Evolutionary conservation across 202 grass and related monocot genomes (phyloP).

Genomic region (Musa balbisiana): DNA sequence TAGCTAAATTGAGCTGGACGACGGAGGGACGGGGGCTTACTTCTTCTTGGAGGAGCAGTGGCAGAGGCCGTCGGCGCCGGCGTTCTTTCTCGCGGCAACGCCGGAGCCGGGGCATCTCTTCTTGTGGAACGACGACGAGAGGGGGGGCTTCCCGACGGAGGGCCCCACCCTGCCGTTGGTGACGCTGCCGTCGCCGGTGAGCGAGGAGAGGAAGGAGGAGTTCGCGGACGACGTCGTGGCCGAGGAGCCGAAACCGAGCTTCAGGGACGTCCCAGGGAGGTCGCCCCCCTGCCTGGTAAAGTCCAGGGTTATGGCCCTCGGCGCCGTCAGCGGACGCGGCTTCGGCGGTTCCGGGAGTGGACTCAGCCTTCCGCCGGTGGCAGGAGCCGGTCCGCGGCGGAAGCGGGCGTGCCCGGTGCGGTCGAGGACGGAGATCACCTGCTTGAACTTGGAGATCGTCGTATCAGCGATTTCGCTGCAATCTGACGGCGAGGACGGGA

Average conservation of each 20-base stretch:
- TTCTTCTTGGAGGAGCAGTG: slow-evolving; percentile 80
- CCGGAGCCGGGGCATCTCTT: slow-evolving; percentile 49
- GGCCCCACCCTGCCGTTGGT: slow-evolving; percentile 20
- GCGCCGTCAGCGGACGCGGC: not conserved
- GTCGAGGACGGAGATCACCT: slow-evolving; percentile 32
- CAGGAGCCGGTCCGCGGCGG: slow-evolving; percentile 30
- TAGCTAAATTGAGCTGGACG: not conserved
- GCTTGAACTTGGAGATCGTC: slow-evolving; percentile 31
- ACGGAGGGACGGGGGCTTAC: slow-evolving; percentile 5
- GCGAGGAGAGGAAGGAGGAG: slow-evolving; percentile 1
- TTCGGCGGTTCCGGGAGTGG: not conserved
- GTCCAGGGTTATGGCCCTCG: slow-evolving; percentile 5
- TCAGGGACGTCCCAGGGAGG: slow-evolving; percentile 28
- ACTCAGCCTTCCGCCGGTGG: not conserved
- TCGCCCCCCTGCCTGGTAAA: slow-evolving; percentile 20
- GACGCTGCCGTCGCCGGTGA: slow-evolving; percentile 51
- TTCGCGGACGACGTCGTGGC: not conserved
- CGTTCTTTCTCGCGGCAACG: not conserved
- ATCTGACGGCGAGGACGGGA: not conserved
- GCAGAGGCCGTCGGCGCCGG: slow-evolving; percentile 43
- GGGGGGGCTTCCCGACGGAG: slow-evolving; percentile 35
- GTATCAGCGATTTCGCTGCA: slow-evolving; percentile 21
- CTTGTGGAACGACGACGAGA: slow-evolving; percentile 46
- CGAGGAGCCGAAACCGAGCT: not conserved
- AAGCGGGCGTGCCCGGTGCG: slow-evolving; percentile 59